Evolutionary conservation across 2,329 filamentous ascomycete genomes (phyloP).

Genomic region (Phialemoniopsis sp.): DNA sequence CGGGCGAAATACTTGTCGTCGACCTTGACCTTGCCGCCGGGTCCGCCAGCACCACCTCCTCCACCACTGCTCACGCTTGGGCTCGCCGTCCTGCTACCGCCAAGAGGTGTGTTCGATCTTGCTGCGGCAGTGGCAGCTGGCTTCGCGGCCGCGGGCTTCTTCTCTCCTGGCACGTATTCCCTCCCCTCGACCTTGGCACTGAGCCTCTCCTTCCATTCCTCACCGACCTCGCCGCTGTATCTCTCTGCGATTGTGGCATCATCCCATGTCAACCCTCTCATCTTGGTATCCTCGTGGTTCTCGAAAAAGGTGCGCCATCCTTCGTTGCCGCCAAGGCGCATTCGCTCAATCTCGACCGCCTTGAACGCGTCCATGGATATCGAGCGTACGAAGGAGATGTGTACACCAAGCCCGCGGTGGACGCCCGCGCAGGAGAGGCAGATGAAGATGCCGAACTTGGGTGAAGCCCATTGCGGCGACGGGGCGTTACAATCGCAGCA

Average conservation of each 20-base stretch:
- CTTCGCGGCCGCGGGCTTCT: slow-evolving; percentile 33
- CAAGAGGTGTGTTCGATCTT: slow-evolving; percentile 32
- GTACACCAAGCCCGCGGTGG: slow-evolving; percentile 90
- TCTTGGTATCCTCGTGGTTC: slow-evolving; percentile 59
- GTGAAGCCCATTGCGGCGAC: slow-evolving; percentile 95
- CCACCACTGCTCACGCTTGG: slow-evolving; percentile 24
- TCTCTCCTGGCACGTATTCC: slow-evolving; percentile 76
- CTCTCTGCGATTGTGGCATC: slow-evolving; percentile 85
- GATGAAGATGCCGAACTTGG: slow-evolving; percentile 98
- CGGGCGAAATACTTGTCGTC: slow-evolving; percentile 89
- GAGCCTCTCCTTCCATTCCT: slow-evolving; percentile 92
- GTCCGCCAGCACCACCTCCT: slow-evolving; percentile 18
- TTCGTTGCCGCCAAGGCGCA: slow-evolving; percentile 88
- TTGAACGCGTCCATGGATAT: slow-evolving; percentile 99
- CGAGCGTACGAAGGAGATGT: slow-evolving; percentile 96
- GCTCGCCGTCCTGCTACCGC: slow-evolving; percentile 18
- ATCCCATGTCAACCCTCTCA: slow-evolving; percentile 71
- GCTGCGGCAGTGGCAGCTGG: slow-evolving; percentile 21
- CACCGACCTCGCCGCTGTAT: slow-evolving; percentile 84
- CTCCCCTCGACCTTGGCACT: slow-evolving; percentile 82
- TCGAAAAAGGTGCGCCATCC: slow-evolving; percentile 88
- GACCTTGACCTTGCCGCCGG: slow-evolving; percentile 54
- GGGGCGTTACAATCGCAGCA: slow-evolving; percentile 96
- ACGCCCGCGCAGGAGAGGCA: slow-evolving; percentile 94
- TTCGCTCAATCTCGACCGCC: slow-evolving; percentile 82